Evolutionary conservation across 2,329 filamentous ascomycete species (phyloP).

Genomic region (Cyanodermella asteris): DNA sequence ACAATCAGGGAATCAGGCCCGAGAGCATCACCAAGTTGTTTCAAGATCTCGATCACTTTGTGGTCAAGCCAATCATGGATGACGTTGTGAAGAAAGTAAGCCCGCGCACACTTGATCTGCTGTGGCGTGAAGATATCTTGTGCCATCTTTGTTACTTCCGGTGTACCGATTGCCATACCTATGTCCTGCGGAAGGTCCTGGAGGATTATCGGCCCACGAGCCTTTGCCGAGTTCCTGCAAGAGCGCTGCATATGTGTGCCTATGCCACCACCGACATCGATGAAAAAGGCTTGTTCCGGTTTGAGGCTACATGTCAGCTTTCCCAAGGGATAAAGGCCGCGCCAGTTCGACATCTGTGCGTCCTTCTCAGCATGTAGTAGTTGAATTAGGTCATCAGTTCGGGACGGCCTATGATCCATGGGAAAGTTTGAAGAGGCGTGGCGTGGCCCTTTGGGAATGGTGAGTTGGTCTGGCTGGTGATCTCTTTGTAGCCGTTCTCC

Average conservation of each 20-base stretch:
- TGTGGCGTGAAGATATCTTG: slow-evolving; percentile 13
- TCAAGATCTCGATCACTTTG: slow-evolving; percentile 13
- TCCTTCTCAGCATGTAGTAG: slow-evolving; percentile 4
- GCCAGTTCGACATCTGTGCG: slow-evolving; percentile 2
- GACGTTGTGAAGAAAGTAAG: slow-evolving; percentile 19
- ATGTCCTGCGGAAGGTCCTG: slow-evolving; percentile 18
- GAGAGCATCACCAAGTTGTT: slow-evolving; percentile 13
- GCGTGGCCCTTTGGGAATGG: slow-evolving; percentile 14
- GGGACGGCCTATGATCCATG: slow-evolving; percentile 12
- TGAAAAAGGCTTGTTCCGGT: slow-evolving; percentile 14
- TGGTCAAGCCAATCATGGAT: slow-evolving; percentile 20
- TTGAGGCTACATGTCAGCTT: slow-evolving; percentile 3
- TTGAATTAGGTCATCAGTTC: slow-evolving; percentile 11
- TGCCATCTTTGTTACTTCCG: slow-evolving; percentile 12
- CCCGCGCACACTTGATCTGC: slow-evolving; percentile 13
- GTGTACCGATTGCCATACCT: slow-evolving; percentile 9
- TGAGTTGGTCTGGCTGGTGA: slow-evolving; percentile 9
- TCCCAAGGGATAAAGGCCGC: slow-evolving; percentile 2
- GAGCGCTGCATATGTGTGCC: slow-evolving; percentile 19
- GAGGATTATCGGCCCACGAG: slow-evolving; percentile 17
- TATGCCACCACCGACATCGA: slow-evolving; percentile 20
- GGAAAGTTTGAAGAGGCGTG: slow-evolving; percentile 11
- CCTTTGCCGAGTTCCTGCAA: slow-evolving; percentile 12
- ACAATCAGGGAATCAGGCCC: slow-evolving; percentile 16
- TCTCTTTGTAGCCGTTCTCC: slow-evolving; percentile 12